Percentiles rank a stretch among this genome's conserved stretches.
Conservation (phyloP, 2,329 filamentous ascomycete species). For the Fusarium aywerte region DNA sequence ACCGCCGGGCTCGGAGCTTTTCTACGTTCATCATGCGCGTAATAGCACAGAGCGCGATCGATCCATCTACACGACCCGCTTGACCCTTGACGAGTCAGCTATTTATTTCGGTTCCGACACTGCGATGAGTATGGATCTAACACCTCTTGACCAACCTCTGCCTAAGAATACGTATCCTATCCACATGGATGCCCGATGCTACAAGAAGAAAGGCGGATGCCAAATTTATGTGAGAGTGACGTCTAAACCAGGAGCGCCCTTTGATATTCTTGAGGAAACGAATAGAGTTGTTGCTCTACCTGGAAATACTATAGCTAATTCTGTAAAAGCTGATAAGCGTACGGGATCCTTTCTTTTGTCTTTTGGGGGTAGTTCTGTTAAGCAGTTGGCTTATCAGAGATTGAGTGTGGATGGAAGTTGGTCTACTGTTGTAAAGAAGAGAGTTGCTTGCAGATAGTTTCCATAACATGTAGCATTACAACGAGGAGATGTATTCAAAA, state of each 20-base stretch:
- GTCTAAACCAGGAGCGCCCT: constrained; percentile 21
- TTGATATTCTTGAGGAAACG: constrained; percentile 31
- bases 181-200: constrained; percentile 32
- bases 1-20: constrained; percentile 48
- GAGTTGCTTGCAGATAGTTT: neutral
- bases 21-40: constrained; percentile 51
- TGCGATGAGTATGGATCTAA: constrained; percentile 48
- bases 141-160: constrained; percentile 47
- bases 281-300: constrained; percentile 30
- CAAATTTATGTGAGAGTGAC: constrained; percentile 10
- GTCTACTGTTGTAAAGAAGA: constrained; percentile 18
- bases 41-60: constrained; percentile 46
- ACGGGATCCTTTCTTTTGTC: constrained; percentile 6
- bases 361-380: constrained; percentile 4
- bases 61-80: constrained; percentile 50
- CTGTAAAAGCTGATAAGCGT: neutral
- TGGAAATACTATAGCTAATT: neutral
- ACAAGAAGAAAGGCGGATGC: neutral
- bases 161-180: constrained; percentile 49
- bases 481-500: no score
- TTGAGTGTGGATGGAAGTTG: constrained; percentile 24
- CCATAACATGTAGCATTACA: no score
- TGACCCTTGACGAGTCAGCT: constrained; percentile 42
- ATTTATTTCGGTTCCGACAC: constrained; percentile 44
- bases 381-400: constrained; percentile 27